phyloP scores from a whole-genome alignment of 2,329 filamentous ascomycete species.

The Colletotrichum incanum region DNA sequence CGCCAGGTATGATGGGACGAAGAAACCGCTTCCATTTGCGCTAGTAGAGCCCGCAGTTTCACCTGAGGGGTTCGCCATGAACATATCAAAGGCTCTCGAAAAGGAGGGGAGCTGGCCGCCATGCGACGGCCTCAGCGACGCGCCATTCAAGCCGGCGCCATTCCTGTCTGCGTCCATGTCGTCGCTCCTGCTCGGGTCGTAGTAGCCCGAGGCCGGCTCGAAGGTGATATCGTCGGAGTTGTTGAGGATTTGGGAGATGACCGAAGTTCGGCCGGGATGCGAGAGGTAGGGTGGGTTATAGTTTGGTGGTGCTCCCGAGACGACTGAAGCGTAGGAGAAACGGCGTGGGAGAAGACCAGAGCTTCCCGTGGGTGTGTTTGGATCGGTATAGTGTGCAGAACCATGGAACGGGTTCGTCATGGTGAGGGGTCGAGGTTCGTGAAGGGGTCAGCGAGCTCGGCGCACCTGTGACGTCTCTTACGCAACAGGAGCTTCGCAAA shows the following conservation, averaged over 20 bases:
- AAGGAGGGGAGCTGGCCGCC: slow-evolving; percentile 59
- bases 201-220: slow-evolving; percentile 51
- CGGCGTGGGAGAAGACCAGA: slow-evolving; percentile 54
- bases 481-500: slow-evolving; percentile 36
- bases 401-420: slow-evolving; percentile 63
- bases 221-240: slow-evolving; percentile 58
- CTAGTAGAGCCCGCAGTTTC: slow-evolving; percentile 45
- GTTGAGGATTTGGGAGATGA: slow-evolving; percentile 71
- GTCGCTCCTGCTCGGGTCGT: slow-evolving; percentile 43
- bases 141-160: slow-evolving; percentile 48
- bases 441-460: slow-evolving; percentile 33
- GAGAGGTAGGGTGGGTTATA: slow-evolving; percentile 55
- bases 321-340: slow-evolving; percentile 61
- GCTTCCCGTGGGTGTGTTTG: slow-evolving; percentile 48
- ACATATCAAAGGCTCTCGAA: slow-evolving; percentile 69
- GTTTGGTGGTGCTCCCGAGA: slow-evolving; percentile 55
- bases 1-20: slow-evolving; percentile 87
- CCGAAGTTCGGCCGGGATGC: slow-evolving; percentile 56
- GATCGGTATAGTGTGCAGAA: slow-evolving; percentile 53
- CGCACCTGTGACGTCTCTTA: slow-evolving; percentile 33
- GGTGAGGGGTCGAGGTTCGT: slow-evolving; percentile 45
- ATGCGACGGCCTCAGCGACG: slow-evolving; percentile 43
- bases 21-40: slow-evolving; percentile 68
- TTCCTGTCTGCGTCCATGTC: slow-evolving; percentile 55
- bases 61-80: slow-evolving; percentile 53